These are phyloP conservation scores for Kwoniella mangroviensis DNA, from an alignment of 768 basidiomycete genomes.

Conservation along the genomic window DNA sequence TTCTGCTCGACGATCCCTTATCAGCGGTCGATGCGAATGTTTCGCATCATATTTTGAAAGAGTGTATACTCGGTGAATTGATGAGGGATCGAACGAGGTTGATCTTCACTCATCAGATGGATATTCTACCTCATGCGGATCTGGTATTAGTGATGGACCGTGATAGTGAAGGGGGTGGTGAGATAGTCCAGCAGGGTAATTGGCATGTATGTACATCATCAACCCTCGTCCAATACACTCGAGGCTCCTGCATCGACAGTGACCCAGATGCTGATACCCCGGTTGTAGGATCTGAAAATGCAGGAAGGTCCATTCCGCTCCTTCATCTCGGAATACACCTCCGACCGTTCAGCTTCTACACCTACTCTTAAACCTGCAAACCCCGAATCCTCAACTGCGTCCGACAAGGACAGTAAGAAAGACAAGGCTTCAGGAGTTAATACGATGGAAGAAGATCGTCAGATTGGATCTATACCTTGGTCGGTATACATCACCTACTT, in stretches of 20 bases:
- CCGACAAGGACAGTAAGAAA: neutral
- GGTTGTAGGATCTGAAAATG: constrained; percentile 23
- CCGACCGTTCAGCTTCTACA: constrained; percentile 65
- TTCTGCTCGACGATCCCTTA: constrained; percentile 60
- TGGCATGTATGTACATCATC: constrained; percentile 57
- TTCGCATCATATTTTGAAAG: constrained; percentile 68
- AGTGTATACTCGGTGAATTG: constrained; percentile 61
- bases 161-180: constrained; percentile 25
- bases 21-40: constrained; percentile 80
- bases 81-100: constrained; percentile 67
- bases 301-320: constrained; percentile 45
- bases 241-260: neutral
- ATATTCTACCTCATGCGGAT: constrained; percentile 52
- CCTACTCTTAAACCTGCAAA: neutral
- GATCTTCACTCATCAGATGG: constrained; percentile 62
- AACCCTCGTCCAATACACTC: neutral
- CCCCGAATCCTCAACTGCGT: neutral
- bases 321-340: constrained; percentile 59
- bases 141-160: constrained; percentile 52
- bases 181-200: constrained; percentile 68
- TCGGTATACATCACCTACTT: constrained; percentile 64
- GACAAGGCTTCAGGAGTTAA: constrained; percentile 18
- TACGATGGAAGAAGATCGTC: constrained; percentile 65
- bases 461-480: constrained; percentile 63
- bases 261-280: constrained; percentile 47